A percentile compares a stretch with the other conserved stretches of the same genome.
Evolutionary conservation across 148 eudicot species (phyloP).

Genomic region (Cornus kousa): DNA sequence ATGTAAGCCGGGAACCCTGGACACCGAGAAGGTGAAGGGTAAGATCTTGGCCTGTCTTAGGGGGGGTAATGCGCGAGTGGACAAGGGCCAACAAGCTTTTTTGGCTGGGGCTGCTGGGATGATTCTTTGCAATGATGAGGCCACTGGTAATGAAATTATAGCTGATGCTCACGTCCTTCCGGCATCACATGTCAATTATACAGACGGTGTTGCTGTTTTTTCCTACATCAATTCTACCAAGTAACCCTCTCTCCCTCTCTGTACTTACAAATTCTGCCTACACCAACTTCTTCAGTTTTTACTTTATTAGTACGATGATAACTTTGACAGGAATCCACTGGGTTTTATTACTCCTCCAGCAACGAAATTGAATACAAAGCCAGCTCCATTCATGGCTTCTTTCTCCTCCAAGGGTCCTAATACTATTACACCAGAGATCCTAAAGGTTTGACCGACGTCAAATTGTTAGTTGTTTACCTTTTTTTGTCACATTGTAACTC

Average conservation of each 20-base stretch:
- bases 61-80: constrained; percentile 44
- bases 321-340: constrained; percentile 27
- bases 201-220: constrained; percentile 39
- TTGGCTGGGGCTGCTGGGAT: constrained; percentile 68
- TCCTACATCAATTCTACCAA: constrained; percentile 48
- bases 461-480: not conserved
- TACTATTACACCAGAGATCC: constrained; percentile 49
- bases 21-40: constrained; percentile 57
- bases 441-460: constrained; percentile 35
- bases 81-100: constrained; percentile 40
- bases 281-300: not conserved
- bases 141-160: constrained; percentile 34
- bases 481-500: not conserved
- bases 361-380: constrained; percentile 24
- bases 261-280: not conserved
- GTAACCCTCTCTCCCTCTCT: constrained; percentile 23
- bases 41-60: constrained; percentile 65
- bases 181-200: constrained; percentile 50
- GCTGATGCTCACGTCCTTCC: constrained; percentile 64
- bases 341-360: constrained; percentile 34
- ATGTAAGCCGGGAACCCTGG: constrained; percentile 43
- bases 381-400: constrained; percentile 61
- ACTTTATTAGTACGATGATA: not conserved
- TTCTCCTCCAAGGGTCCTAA: constrained; percentile 82
- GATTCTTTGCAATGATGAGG: constrained; percentile 60